These are phyloP conservation scores for Erysimum pusillum DNA, from an alignment of 441 rosid species.

Conservation along the genomic window DNA sequence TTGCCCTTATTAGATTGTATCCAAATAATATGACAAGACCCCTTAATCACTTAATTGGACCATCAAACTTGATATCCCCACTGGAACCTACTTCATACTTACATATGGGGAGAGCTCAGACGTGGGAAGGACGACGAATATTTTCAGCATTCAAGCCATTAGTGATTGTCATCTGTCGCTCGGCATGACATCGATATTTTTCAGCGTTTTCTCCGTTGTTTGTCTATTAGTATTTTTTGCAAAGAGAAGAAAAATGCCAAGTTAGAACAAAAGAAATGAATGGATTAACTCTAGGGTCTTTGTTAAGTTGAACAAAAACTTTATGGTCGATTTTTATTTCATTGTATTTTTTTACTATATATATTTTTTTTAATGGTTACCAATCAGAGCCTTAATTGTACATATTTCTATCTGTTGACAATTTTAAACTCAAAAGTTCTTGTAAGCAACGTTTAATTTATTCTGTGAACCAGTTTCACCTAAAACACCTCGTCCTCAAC, in stretches of 20 bases:
- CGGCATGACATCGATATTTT: slow-evolving; percentile 47
- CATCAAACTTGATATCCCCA: slow-evolving; percentile 45
- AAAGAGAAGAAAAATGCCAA: slow-evolving; percentile 45
- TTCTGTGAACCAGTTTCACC: no score
- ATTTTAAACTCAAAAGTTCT: no score
- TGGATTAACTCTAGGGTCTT: not conserved
- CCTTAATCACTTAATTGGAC: slow-evolving; percentile 41
- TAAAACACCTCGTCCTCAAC: no score
- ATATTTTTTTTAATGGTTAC: no score
- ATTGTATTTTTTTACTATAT: not conserved
- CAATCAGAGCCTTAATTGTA: no score
- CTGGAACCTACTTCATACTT: slow-evolving; percentile 50
- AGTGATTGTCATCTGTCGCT: slow-evolving; percentile 44
- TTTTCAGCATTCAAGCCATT: slow-evolving; percentile 43
- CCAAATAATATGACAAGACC: slow-evolving; percentile 34
- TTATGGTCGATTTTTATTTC: not conserved
- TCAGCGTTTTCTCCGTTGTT: slow-evolving; percentile 50
- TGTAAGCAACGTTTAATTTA: no score
- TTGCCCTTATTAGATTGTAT: slow-evolving; percentile 44
- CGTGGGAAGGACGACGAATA: slow-evolving; percentile 36
- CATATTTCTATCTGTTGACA: no score
- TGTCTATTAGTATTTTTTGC: slow-evolving; percentile 45
- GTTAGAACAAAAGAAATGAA: slow-evolving; percentile 19
- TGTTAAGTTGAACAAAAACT: slow-evolving; percentile 8
- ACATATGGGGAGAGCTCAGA: slow-evolving; percentile 49